These are phyloP conservation scores for Cantharellus cinnabarinus DNA, from an alignment of 768 basidiomycete genomes.

Conservation along the genomic window DNA sequence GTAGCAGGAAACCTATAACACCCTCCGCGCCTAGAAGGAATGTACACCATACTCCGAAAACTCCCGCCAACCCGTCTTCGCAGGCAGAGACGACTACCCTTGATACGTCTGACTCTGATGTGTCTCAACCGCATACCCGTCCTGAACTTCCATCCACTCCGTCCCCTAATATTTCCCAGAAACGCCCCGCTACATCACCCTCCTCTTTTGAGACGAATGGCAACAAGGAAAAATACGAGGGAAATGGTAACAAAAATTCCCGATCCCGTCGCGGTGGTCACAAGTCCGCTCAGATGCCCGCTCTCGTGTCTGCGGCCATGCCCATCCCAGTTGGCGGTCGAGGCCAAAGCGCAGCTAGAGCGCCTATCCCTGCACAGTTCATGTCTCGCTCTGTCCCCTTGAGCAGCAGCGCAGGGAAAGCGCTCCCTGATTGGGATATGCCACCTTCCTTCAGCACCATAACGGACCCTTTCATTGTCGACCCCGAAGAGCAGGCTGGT, in stretches of 20 bases:
- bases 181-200: too few species aligned
- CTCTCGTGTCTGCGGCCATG: not conserved
- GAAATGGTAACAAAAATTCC: not conserved
- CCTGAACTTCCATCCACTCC: too few species aligned
- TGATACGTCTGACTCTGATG: too few species aligned
- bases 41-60: too few species aligned
- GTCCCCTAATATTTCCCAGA: too few species aligned
- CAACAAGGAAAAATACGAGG: too few species aligned
- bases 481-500: not conserved
- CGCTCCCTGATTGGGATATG: not conserved
- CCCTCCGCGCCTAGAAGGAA: too few species aligned
- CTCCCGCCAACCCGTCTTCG: too few species aligned
- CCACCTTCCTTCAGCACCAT: not conserved
- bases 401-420: not conserved
- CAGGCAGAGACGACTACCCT: too few species aligned
- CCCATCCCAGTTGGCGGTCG: not conserved
- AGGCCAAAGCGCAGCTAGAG: not conserved
- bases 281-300: not conserved
- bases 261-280: not conserved
- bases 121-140: too few species aligned
- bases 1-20: too few species aligned
- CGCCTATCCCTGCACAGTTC: not conserved
- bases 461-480: not conserved
- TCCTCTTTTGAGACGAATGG: too few species aligned
- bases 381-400: not conserved